Percentiles rank a stretch among this genome's conserved stretches.
Evolutionary conservation across 208 protist species (phyloP).

Genomic region (Sergeia podlipaevii): DNA sequence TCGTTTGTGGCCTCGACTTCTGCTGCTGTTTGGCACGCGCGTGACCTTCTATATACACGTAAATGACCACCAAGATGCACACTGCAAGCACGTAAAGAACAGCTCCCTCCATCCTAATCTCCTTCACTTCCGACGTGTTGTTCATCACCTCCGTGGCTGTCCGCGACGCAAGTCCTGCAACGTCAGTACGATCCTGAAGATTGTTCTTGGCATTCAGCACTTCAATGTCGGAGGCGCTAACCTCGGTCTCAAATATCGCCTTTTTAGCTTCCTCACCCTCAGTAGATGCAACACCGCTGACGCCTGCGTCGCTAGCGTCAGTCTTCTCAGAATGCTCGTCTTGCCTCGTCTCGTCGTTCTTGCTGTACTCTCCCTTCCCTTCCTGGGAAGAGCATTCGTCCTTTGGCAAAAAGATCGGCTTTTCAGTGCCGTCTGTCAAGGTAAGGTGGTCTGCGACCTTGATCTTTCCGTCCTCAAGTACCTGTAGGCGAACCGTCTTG

Average conservation of each 20-base stretch:
- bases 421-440: constrained; percentile 77
- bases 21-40: constrained; percentile 51
- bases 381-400: not conserved
- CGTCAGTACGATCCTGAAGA: constrained; percentile 63
- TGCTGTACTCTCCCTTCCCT: not conserved
- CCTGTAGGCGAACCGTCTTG: constrained; percentile 65
- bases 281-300: not conserved
- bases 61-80: constrained; percentile 43
- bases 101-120: constrained; percentile 48
- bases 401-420: constrained; percentile 48
- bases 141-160: constrained; percentile 85
- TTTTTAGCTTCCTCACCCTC: constrained; percentile 1
- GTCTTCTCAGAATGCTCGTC: not conserved
- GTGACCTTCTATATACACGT: constrained; percentile 57
- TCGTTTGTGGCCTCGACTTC: constrained; percentile 38
- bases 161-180: constrained; percentile 66
- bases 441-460: constrained; percentile 31
- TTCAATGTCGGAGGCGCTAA: constrained; percentile 64
- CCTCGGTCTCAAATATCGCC: constrained; percentile 27
- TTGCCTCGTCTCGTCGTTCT: not conserved
- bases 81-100: constrained; percentile 57
- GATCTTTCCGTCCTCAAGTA: constrained; percentile 64
- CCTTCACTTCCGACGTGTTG: constrained; percentile 69
- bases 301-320: not conserved
- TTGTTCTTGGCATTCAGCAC: constrained; percentile 76